Percentiles rank a stretch among this genome's conserved stretches.
Evolutionary conservation across 768 basidiomycete genomes (phyloP).

Genomic region (Chiua virens): DNA sequence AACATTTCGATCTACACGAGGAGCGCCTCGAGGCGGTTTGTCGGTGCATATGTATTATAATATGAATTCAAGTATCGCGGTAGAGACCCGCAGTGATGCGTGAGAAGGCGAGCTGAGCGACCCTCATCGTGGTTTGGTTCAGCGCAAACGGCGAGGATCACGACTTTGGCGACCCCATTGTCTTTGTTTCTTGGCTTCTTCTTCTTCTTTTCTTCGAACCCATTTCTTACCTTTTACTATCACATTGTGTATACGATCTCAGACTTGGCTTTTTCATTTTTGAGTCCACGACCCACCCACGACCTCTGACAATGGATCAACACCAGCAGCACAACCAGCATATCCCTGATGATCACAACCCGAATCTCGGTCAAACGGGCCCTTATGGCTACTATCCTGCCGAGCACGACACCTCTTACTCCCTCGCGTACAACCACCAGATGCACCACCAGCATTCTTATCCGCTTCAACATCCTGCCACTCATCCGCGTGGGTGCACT

Average conservation of each 20-base stretch:
- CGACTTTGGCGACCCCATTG: slow-evolving; percentile 22
- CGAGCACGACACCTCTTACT: slow-evolving; percentile 57
- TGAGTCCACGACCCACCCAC: slow-evolving; percentile 35
- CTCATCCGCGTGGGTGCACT: slow-evolving; percentile 73
- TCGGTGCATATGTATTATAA: no score
- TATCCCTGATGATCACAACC: slow-evolving; percentile 50
- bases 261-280: slow-evolving; percentile 35
- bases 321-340: slow-evolving; percentile 42
- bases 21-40: slow-evolving; percentile 24
- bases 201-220: slow-evolving; percentile 38
- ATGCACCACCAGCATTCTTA: slow-evolving; percentile 46
- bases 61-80: no score
- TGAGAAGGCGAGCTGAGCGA: slow-evolving; percentile 14
- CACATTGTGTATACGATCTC: slow-evolving; percentile 36
- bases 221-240: slow-evolving; percentile 29
- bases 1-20: slow-evolving; percentile 13
- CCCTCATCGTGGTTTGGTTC: slow-evolving; percentile 20
- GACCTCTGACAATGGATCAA: slow-evolving; percentile 44
- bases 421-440: slow-evolving; percentile 52
- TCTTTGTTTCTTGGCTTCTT: slow-evolving; percentile 33
- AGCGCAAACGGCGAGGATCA: slow-evolving; percentile 31
- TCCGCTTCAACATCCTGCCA: slow-evolving; percentile 55
- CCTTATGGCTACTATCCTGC: slow-evolving; percentile 52
- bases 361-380: slow-evolving; percentile 39
- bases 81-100: slow-evolving; percentile 2